Conservation (phyloP, 495 filamentous ascomycete species). For the Sabuloglossum arenarium region DNA sequence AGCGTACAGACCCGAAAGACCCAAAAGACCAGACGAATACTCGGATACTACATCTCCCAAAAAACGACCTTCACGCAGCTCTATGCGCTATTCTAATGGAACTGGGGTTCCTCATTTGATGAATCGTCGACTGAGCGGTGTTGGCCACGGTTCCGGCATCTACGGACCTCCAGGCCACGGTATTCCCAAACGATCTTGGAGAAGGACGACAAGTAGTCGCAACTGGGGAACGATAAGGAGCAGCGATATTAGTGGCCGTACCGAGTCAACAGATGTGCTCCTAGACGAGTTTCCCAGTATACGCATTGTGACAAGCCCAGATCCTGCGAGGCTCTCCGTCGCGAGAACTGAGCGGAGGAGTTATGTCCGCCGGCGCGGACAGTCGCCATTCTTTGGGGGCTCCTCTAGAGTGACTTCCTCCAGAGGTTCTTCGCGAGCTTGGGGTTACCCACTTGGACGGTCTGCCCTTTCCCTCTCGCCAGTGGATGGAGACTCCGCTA, state of each 20-base stretch:
- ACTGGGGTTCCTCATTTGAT: not conserved
- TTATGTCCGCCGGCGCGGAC: not conserved
- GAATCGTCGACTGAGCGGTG: not conserved
- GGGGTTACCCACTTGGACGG: not conserved
- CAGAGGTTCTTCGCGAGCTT: not conserved
- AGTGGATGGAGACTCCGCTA: not conserved
- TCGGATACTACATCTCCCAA: not conserved
- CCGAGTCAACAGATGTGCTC: conserved; percentile 1
- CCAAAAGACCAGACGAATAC: not conserved
- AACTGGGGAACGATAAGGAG: not conserved
- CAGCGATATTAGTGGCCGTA: not conserved
- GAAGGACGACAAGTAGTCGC: not conserved
- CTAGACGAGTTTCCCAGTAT: not conserved
- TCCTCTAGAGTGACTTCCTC: not conserved
- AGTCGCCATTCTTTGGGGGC: conserved; percentile 2
- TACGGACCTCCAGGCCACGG: not conserved
- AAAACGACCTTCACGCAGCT: not conserved
- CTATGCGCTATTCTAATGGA: not conserved
- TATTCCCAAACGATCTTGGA: not conserved
- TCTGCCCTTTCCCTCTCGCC: not conserved
- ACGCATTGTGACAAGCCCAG: not conserved
- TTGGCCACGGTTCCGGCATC: not conserved
- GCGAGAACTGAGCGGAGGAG: not conserved
- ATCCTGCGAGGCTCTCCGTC: not conserved
- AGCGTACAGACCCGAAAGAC: not conserved